These are phyloP conservation scores for Capronia epimyces DNA, from an alignment of 2,329 filamentous ascomycete species.

Conservation along the genomic window DNA sequence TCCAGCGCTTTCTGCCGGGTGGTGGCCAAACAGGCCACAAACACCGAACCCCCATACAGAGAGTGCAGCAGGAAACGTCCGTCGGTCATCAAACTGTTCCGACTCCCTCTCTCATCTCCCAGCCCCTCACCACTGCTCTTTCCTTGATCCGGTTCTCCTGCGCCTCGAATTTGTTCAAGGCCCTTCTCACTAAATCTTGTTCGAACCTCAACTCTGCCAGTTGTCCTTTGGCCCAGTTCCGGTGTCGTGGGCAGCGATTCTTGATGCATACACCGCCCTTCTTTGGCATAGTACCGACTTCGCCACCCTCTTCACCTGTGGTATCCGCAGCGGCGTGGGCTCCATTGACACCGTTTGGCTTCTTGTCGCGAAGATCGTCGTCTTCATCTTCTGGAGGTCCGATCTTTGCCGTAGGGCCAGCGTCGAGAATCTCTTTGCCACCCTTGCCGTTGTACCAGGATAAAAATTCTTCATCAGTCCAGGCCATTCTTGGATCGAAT, in stretches of 20 bases:
- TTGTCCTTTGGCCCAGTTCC: conserved; percentile 45
- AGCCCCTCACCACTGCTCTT: conserved; percentile 22
- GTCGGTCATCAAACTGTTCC: not conserved
- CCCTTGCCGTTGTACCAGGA: conserved; percentile 40
- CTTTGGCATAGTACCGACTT: conserved; percentile 32
- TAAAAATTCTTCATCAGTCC: conserved; percentile 46
- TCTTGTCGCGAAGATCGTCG: conserved; percentile 31
- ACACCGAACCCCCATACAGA: not conserved
- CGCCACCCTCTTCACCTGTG: conserved; percentile 32
- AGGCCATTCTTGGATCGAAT: conserved; percentile 43
- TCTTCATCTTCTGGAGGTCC: conserved; percentile 37
- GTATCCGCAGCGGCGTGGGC: conserved; percentile 31
- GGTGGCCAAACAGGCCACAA: not conserved
- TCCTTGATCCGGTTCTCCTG: conserved; percentile 22
- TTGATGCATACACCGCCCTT: conserved; percentile 43
- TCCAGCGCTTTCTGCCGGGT: no score
- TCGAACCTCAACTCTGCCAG: conserved; percentile 30
- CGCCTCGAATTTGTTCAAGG: conserved; percentile 15
- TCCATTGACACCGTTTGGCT: conserved; percentile 28
- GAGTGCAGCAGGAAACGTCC: not conserved
- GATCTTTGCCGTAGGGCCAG: conserved; percentile 20
- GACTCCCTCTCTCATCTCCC: conserved; percentile 19
- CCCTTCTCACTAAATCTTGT: conserved; percentile 25
- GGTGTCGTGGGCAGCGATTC: conserved; percentile 46
- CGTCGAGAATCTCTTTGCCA: conserved; percentile 33